Evolutionary conservation across 768 basidiomycete species (phyloP), one percentile per base, ranked within the genome.

Genomic region (Leccinum obscurum): DNA sequence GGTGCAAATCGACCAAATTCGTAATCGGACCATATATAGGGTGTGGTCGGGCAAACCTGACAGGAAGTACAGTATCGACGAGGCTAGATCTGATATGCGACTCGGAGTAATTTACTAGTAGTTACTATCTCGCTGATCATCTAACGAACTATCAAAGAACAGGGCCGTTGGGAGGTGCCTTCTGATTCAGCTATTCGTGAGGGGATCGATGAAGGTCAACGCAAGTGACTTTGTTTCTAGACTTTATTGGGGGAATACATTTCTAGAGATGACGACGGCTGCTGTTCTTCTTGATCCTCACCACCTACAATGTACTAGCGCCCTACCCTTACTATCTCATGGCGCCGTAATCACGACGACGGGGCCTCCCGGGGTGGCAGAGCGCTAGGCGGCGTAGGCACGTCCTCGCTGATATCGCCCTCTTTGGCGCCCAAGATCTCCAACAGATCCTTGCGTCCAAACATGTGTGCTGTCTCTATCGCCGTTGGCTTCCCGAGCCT

Each of bases 381-480:
- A 1, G 61, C 62, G 22, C 70, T 70, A 1, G 60, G 68, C 1
- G 69, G 72, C 0, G 69, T 64, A 9, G 76, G 75, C 24, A 80
- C 73, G 15, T 70, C 57, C 32, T 57, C 64, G 20, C 70, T 66
- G 26, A 75, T 28, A 46, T 90, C 88, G 4, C 77, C 85, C 50
- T 85, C 85, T 34, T 72, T 82, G 14, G 82, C 84, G 30, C 89
- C 87, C 59, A 91, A 68, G 13, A 84, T 64, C 55, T 75, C 75
- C 72, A 89, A 76, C 59, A 89, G 57, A 48, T 85, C 82, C 17
- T 76, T 77, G 67, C 83, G 80, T 35, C 79, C 78, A 66, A 93
- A 92, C 79, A 92, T 85, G 61, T 83, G 77, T 8, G 88, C 88
- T 0, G 84, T 79, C 66, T 90, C 82, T 49, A 88, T 83, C 1